Conservation (phyloP, 805 yeast genomes). For the Wickerhamomyces ciferrii region DNA sequence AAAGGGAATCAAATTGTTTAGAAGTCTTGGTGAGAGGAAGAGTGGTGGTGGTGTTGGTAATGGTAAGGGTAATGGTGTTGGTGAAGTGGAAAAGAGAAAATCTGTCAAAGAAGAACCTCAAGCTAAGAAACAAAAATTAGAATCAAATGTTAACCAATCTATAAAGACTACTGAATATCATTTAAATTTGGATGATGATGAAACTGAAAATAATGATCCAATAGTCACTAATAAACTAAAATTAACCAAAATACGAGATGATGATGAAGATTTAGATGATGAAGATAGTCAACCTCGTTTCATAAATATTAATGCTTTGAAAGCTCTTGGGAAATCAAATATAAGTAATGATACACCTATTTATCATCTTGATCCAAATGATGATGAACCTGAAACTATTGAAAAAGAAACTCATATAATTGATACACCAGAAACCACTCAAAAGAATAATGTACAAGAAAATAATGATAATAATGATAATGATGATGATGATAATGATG, state of each 20-base stretch:
- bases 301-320: no score
- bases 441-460: no score
- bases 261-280: neutral
- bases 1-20: neutral
- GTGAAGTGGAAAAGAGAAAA: neutral
- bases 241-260: neutral
- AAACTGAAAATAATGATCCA: neutral
- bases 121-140: neutral
- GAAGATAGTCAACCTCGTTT: neutral
- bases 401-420: no score
- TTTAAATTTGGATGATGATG: neutral
- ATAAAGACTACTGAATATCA: neutral
- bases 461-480: no score
- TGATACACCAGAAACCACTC: no score
- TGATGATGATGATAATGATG: slow-evolving; percentile 3
- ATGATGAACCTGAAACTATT: no score
- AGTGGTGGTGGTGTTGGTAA: neutral
- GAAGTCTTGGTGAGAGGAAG: neutral
- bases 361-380: neutral
- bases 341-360: no score
- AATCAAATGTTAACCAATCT: neutral
- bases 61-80: neutral
- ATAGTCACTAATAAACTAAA: no score
- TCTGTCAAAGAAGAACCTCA: neutral
- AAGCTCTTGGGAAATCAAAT: no score